Base-by-base conservation (phyloP, 1,284 basidiomycete species). In the Gymnopus androsaceus region DNA sequence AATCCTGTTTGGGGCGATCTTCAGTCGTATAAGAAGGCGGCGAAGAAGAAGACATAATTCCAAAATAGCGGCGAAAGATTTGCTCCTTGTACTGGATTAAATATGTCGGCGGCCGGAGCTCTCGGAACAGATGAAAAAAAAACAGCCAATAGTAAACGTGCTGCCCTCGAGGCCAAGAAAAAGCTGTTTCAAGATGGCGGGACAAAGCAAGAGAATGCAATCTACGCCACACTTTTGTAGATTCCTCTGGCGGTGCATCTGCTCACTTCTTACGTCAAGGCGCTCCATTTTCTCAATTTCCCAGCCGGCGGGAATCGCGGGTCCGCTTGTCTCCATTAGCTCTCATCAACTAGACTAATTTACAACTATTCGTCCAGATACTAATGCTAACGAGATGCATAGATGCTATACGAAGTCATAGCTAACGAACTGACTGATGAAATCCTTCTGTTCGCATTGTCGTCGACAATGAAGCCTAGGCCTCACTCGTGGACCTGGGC, bases 21-120 rank as follows among this genome's bases (percentile, higher is more conserved):
- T 40, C 53, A 23, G 45, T 46, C 19, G 36, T 38, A 19, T 54
- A 54, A 14, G 53, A 54, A n/a, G 53, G 53, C 33, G 53, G 44
- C 25, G 53, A 54, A 54, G 53, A 48, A 12, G 53, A 54, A 37
- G 44, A 41, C 46, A 42, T 49, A 15, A 41, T 46, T 21, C 28
- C 14, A 33, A 45, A 30, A 9, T 11, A 48, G 8, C 12, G 30
- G 30, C 8, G n/a, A 31, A 31, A 31, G 6, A 46, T 28, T 31
- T n/a, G n/a, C 9, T 25, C 19, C 19, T 36, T 21, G 11, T 15
- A 9, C 12, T 21, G 42, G 51, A 34, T 45, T 53, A 53, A 53
- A 53, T 53, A 53, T 40, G 40, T 36, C 51, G 31, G 51, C 36
- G 37, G 41, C 41, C 51, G 41, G 44, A 36, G 36, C 25, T 33